phyloP scores from a whole-genome alignment of 805 yeast species.

The Scheffersomyces amazonensis region DNA sequence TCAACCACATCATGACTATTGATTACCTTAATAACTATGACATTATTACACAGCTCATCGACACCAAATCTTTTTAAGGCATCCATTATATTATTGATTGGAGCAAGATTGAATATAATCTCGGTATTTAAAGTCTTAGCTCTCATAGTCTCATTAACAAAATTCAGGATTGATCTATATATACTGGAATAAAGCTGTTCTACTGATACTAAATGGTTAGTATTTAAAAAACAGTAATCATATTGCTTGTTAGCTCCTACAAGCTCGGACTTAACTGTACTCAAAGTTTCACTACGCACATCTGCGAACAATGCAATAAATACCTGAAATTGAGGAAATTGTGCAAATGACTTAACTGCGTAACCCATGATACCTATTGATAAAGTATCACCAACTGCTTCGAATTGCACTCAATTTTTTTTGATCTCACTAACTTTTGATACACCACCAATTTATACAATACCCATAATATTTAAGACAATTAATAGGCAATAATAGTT shows the following conservation, averaged over 20 bases:
- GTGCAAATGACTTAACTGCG: slow-evolving; percentile 36
- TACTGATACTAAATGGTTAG: slow-evolving; percentile 51
- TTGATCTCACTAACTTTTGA: too few species aligned
- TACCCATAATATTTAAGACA: too few species aligned
- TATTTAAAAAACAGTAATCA: slow-evolving; percentile 66
- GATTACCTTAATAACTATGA: slow-evolving; percentile 53
- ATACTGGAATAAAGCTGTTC: slow-evolving; percentile 64
- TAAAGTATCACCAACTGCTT: too few species aligned
- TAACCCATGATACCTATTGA: not conserved
- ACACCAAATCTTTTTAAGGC: slow-evolving; percentile 72
- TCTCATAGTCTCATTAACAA: slow-evolving; percentile 44
- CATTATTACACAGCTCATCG: slow-evolving; percentile 40
- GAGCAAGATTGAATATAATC: slow-evolving; percentile 64
- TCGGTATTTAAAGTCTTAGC: slow-evolving; percentile 73
- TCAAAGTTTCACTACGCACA: slow-evolving; percentile 37
- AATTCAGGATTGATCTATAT: slow-evolving; percentile 58
- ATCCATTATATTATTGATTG: slow-evolving; percentile 69
- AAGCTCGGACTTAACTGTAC: slow-evolving; percentile 42
- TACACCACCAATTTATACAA: too few species aligned
- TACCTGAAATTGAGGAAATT: slow-evolving; percentile 38
- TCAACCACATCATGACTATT: slow-evolving; percentile 12
- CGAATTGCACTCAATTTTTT: too few species aligned
- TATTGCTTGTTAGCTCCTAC: slow-evolving; percentile 44
- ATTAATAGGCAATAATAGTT: too few species aligned
- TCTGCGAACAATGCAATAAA: slow-evolving; percentile 42